These are phyloP conservation scores for Eucalyptus polybractea DNA, from an alignment of 345 rosid genomes.

Conservation along the genomic window DNA sequence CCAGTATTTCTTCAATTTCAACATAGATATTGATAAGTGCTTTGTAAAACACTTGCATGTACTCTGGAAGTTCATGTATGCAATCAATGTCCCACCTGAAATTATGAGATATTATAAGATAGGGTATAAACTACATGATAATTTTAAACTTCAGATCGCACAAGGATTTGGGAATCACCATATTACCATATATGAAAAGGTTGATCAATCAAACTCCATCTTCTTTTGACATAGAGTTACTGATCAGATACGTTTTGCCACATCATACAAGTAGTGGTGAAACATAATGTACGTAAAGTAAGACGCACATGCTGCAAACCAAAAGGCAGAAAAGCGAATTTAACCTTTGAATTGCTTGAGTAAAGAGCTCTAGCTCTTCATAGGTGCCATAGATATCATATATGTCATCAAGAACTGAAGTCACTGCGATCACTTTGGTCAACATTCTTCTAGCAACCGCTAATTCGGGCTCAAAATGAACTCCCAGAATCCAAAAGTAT, in stretches of 20 bases:
- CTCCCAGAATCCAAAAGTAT: no score
- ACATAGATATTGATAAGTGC: constrained; percentile 6
- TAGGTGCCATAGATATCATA: constrained; percentile 1
- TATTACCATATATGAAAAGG: neutral
- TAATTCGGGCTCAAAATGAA: no score
- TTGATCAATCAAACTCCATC: neutral
- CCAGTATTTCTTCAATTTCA: constrained; percentile 5
- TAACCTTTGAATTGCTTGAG: neutral
- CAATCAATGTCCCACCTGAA: constrained; percentile 17
- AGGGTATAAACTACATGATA: neutral
- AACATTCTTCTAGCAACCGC: no score
- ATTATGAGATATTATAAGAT: neutral
- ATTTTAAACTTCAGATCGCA: neutral
- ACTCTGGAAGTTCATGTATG: constrained; percentile 3
- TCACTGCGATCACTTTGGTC: no score
- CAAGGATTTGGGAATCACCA: neutral
- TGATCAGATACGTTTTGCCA: no score
- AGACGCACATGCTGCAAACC: neutral
- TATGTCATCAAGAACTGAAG: no score
- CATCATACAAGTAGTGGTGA: neutral
- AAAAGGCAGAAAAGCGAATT: neutral
- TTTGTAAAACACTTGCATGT: constrained; percentile 13
- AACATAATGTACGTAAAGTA: neutral
- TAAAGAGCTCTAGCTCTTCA: constrained; percentile 14
- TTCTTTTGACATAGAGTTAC: no score